Evolutionary conservation across 2,329 filamentous ascomycete genomes (phyloP).

Genomic region (Arachnopeziza araneosa): DNA sequence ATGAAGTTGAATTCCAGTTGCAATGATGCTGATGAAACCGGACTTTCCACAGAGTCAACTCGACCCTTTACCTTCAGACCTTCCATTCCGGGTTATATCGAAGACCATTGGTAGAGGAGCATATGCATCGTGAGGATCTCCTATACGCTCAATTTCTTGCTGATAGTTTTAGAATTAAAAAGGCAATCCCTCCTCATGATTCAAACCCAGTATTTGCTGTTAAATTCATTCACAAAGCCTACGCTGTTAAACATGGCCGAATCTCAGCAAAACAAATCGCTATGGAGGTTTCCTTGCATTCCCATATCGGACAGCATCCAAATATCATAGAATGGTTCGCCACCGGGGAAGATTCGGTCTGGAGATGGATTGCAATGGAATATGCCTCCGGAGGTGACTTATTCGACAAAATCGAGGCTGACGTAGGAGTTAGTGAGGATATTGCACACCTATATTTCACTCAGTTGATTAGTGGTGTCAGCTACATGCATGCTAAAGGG

Average conservation of each 20-base stretch:
- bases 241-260: slow-evolving; percentile 82
- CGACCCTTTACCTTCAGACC: slow-evolving; percentile 74
- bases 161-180: slow-evolving; percentile 54
- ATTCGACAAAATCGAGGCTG: slow-evolving; percentile 99
- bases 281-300: slow-evolving; percentile 88
- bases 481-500: slow-evolving; percentile 93
- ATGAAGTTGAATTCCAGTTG: neutral
- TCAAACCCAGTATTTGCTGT: slow-evolving; percentile 82
- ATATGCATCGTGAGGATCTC: slow-evolving; percentile 76
- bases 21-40: slow-evolving; percentile 24
- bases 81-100: slow-evolving; percentile 92
- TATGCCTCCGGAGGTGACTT: slow-evolving; percentile 91
- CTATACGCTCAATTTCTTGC: neutral
- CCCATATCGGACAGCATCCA: slow-evolving; percentile 78
- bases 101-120: slow-evolving; percentile 95
- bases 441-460: slow-evolving; percentile 96
- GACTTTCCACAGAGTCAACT: slow-evolving; percentile 70
- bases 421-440: slow-evolving; percentile 88
- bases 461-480: slow-evolving; percentile 83
- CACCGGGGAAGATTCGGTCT: slow-evolving; percentile 75
- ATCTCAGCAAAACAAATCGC: slow-evolving; percentile 84
- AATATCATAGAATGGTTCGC: slow-evolving; percentile 94
- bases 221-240: slow-evolving; percentile 97
- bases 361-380: slow-evolving; percentile 99
- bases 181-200: slow-evolving; percentile 70